Base-by-base conservation (phyloP, 768 basidiomycete species). In the Lactarius sp. region DNA sequence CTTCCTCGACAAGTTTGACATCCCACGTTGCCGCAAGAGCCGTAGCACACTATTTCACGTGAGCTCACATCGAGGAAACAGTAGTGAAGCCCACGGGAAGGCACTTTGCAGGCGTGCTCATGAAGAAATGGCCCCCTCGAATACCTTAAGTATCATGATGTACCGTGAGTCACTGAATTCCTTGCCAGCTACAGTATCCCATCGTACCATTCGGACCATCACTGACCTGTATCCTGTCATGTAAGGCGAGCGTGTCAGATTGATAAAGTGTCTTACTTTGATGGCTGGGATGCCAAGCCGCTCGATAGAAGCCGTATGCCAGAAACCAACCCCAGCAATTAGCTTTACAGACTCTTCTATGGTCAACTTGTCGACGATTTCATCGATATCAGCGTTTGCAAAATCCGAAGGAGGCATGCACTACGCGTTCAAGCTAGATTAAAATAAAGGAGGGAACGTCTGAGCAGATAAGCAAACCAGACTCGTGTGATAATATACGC, bases 31-130 rank as follows among this genome's bases (percentile, higher is more conserved):
- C 90, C 0, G 90, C 85, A 22, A 92, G 77, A 0, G 86, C 88
- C 3, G 90, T 92, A 87, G 51, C 80, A 20, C 83, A 85, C 78
- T 12, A 47, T 13, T 18, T 37, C 16, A 60, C 16, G 18, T 65
- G 16, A 49, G 57, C 16, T 33, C 37, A 56, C 20, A 36, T 10
- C 4, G 12, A 62, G 31, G 14, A 60, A 47, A 33, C 22, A 14
- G 52, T 37, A 39, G 16, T 31, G 22, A 49, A 33, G n/a, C 81
- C 54, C 68, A 84, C 83, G 1, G 89, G 88, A 31, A 91, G 78
- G 70, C 85, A 87, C 73, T 91, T 90, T 10, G 90, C 87, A 10
- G 88, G 90, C 0, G 88, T 88, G 39, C 86, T 79, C 85, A 88
- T 88, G 70, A 90, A 87, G 77, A 90, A 90, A 70, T 86, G 85